phyloP scores from a whole-genome alignment of 2,329 filamentous ascomycete genomes.

The Cryphonectria carpinicola region DNA sequence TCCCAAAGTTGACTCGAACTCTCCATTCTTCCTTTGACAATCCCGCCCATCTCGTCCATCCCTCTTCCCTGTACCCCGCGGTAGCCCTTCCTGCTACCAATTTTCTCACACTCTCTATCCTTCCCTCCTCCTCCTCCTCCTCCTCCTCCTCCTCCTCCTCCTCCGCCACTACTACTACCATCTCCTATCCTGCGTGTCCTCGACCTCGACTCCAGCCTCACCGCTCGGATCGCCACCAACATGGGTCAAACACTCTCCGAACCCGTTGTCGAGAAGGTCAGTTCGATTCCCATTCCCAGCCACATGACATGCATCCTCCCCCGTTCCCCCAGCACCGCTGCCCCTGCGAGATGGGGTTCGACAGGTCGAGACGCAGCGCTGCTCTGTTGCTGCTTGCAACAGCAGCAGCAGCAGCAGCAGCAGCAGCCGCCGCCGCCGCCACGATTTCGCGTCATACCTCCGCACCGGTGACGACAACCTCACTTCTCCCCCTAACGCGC shows the following conservation, averaged over 20 bases:
- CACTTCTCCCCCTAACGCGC: background rate
- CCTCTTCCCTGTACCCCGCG: slow-evolving; percentile 28
- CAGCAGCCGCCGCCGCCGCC: background rate
- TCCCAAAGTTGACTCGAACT: slow-evolving; percentile 13
- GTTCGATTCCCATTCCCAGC: slow-evolving; percentile 37
- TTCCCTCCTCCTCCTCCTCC: no score
- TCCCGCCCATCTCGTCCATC: slow-evolving; percentile 22
- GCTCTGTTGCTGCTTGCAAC: no score
- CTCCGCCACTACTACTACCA: background rate
- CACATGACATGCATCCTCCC: background rate
- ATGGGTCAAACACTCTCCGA: slow-evolving; percentile 99
- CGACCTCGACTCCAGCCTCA: background rate
- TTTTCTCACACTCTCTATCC: background rate
- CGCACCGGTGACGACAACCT: slow-evolving; percentile 11
- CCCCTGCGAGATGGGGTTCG: slow-evolving; percentile 4
- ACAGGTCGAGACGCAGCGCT: background rate
- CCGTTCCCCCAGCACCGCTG: background rate
- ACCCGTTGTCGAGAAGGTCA: slow-evolving; percentile 98
- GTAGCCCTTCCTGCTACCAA: slow-evolving; percentile 25
- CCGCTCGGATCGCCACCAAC: slow-evolving; percentile 38
- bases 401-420: no score
- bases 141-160: background rate
- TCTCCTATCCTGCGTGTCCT: background rate
- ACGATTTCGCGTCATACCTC: slow-evolving; percentile 1
- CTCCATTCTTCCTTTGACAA: slow-evolving; percentile 15